Evolutionary conservation across 78 protist species (phyloP).

Genomic region (Capsaspora owczarzaki): DNA sequence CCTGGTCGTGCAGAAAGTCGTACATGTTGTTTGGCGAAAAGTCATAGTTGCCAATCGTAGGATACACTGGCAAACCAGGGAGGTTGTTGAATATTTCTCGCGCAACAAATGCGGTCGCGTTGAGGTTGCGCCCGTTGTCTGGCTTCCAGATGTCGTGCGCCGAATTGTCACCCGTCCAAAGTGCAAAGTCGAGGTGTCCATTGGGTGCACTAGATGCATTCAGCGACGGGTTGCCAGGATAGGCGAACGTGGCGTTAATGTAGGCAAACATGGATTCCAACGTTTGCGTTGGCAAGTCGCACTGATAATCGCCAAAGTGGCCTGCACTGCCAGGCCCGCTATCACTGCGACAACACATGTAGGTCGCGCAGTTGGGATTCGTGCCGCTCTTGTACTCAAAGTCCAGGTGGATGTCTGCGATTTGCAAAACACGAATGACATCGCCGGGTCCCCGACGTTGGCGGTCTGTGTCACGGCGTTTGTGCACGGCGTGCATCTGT

Average conservation of each 20-base stretch:
- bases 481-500: too few species aligned
- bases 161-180: background rate
- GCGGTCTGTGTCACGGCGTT: too few species aligned
- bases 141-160: background rate
- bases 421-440: background rate
- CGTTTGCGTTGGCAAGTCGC: background rate
- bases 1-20: background rate
- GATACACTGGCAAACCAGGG: background rate
- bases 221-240: too few species aligned
- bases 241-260: too few species aligned
- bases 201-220: too few species aligned
- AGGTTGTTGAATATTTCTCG: background rate
- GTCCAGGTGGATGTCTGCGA: background rate
- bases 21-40: background rate
- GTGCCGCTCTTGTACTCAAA: background rate
- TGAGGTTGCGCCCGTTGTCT: background rate
- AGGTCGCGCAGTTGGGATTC: background rate
- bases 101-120: background rate
- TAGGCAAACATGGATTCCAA: background rate
- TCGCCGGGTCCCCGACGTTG: too few species aligned
- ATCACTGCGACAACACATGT: background rate
- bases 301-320: background rate
- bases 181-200: too few species aligned
- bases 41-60: background rate
- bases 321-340: background rate